These are phyloP conservation scores for Sporisorium scitamineum DNA, from an alignment of 1,284 basidiomycete genomes.

Conservation along the genomic window DNA sequence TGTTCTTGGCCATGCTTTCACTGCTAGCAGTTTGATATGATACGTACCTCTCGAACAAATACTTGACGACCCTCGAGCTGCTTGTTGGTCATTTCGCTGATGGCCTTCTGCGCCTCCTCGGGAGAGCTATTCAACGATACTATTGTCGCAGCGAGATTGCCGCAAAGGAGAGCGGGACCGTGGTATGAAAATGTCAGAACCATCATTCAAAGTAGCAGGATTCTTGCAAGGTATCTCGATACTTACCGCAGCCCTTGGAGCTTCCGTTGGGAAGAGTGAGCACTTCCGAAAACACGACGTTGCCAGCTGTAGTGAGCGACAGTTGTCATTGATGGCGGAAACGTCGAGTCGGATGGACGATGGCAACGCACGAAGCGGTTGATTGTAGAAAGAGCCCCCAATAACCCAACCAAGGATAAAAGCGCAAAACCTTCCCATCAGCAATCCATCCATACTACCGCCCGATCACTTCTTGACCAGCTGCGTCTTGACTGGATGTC, in stretches of 20 bases:
- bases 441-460: slow-evolving; percentile 26
- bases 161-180: neutral
- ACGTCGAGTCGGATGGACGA: neutral
- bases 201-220: neutral
- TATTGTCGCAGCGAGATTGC: slow-evolving; percentile 17
- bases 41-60: slow-evolving; percentile 89
- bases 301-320: slow-evolving; percentile 54
- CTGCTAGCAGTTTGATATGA: too few relatives aligned
- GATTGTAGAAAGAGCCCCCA: slow-evolving; percentile 1
- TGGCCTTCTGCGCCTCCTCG: slow-evolving; percentile 61
- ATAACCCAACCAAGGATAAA: slow-evolving; percentile 29
- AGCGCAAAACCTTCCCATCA: slow-evolving; percentile 43
- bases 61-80: slow-evolving; percentile 89
- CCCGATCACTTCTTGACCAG: slow-evolving; percentile 4
- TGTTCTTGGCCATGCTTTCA: neutral
- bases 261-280: slow-evolving; percentile 93
- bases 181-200: neutral
- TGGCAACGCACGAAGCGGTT: neutral
- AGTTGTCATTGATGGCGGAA: neutral
- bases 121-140: slow-evolving; percentile 61
- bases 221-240: neutral
- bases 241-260: slow-evolving; percentile 85
- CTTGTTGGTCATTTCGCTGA: slow-evolving; percentile 74
- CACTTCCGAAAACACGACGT: slow-evolving; percentile 98
- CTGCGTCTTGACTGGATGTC: slow-evolving; percentile 5